Base-by-base conservation (phyloP, 352 stramenopile genomes). In the Phytophthora uliginosa region DNA sequence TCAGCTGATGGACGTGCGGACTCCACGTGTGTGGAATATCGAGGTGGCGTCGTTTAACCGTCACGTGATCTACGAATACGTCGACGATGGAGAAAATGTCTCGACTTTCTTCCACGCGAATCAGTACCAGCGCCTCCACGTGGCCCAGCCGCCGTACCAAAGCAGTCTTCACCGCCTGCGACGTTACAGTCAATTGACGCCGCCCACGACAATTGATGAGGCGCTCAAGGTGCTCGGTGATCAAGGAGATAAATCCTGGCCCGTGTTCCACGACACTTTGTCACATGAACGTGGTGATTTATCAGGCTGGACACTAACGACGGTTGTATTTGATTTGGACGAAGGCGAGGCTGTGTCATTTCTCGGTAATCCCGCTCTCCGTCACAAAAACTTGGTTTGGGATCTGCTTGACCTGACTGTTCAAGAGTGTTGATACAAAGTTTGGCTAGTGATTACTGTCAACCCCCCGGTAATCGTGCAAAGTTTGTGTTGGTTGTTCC, bases 281-380 rank as follows among this genome's bases (percentile, higher is more conserved):
- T 94, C 85, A 4, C 86, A 94, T 53, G 71, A 72, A 15, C 69
- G 71, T 1, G 85, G 86, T 3, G 86, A 94, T 31, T 62, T 93
- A 31, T 93, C 85, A 1, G 86, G 86, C 20, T 93, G 83, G 83
- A 94, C 86, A 51, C 75, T 94, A 33, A 84, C 84, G 40, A 92
- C 86, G 6, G 70, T 93, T 42, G 77, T 89, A 4, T 94, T 94
- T 65, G 83, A 94, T 50, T 51, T 94, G 22, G 33, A 59, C 22
- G 42, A 71, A 54, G 77, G 76, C 31, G 71, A 73, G 40, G 84
- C 84, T n/a, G 59, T 84, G 20, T 88, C 81, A 57, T 89, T 82
- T 74, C 63, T 66, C 4, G 77, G 79, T 6, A 92, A 92, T n/a
- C 84, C 84, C 18, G 56, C 58, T 26, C 61, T 63, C 38, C 57